Percentiles rank a stretch among this genome's conserved stretches.
These are phyloP conservation scores for Colletotrichum neosansevieriae DNA, from an alignment of 2,329 filamentous ascomycete genomes.

Conservation along the genomic window DNA sequence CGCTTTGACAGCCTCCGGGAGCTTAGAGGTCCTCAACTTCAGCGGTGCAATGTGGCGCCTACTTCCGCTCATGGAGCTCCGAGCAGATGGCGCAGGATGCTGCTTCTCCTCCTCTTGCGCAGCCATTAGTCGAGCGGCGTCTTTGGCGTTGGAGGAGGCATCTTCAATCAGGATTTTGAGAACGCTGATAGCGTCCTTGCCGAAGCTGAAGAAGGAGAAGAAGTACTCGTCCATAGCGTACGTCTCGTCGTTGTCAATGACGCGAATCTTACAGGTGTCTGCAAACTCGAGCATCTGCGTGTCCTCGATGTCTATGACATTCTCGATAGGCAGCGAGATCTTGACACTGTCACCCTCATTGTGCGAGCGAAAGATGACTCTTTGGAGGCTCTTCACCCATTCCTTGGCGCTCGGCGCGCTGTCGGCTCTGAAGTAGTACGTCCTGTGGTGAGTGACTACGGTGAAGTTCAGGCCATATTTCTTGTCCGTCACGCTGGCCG, in stretches of 20 bases:
- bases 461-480: constrained; percentile 83
- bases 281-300: constrained; percentile 91
- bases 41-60: constrained; percentile 41
- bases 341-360: constrained; percentile 98
- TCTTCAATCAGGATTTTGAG: constrained; percentile 80
- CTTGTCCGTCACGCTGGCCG: constrained; percentile 81
- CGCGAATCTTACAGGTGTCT: constrained; percentile 92
- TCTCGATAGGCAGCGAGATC: constrained; percentile 89
- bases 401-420: constrained; percentile 90
- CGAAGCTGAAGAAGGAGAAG: constrained; percentile 93
- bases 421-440: constrained; percentile 90
- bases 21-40: constrained; percentile 53
- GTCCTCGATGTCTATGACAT: constrained; percentile 92
- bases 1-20: constrained; percentile 70
- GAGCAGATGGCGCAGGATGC: constrained; percentile 32
- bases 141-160: constrained; percentile 56
- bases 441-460: constrained; percentile 84
- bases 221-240: constrained; percentile 99
- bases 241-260: constrained; percentile 93
- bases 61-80: constrained; percentile 39
- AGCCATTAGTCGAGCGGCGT: constrained; percentile 25
- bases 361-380: constrained; percentile 94
- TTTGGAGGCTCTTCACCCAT: constrained; percentile 94
- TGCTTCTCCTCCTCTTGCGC: constrained; percentile 19
- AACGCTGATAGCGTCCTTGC: constrained; percentile 84